Base-by-base conservation (phyloP, 2,329 filamentous ascomycete species). In the Claviceps sp. region DNA sequence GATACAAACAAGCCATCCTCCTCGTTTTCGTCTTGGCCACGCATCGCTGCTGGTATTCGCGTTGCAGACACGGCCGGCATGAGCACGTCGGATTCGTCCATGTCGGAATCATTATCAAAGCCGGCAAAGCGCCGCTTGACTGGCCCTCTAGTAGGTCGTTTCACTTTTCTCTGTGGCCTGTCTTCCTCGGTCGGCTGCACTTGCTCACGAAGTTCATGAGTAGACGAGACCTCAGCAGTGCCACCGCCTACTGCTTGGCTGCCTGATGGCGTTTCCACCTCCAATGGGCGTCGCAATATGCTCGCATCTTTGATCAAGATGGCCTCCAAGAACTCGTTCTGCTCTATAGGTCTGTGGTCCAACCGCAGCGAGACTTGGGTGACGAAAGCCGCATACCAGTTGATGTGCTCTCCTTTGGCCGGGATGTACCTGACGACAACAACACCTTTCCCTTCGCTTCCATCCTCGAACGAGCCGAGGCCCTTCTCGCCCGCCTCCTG, bases 301-400 rank as follows among this genome's bases (percentile, higher is more conserved):
- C 77, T 80, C 6, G 88, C 80, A 67, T 97, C 84, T 49, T 85
- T 85, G n/a, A 74, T 81, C 29, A 97, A 69, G 45, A 98, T 93
- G 1, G 86, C 86, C 64, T 95, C 88, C 2, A 98, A 74, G 55
- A 98, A 95, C 59, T 96, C 90, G 53, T 85, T 89, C 62, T 96
- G 89, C 58, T 91, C 82, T 50, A 96, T 83, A 2, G 89, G 82
- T 4, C 88, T 80, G 63, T 95, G 89, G 54, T 89, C 84, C 13
- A 94, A 76, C 45, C 80, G 74, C 20, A 83, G 64, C 2, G 89
- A 86, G 16, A 94, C 78, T 7, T 81, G 70, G 5, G 76, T 82
- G 57, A 83, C 77, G 58, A 95, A 83, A 2, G 80, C 70, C 16
- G 77, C 73, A 54, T 80, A 87, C 88, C 87, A 95, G 9, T 77